Evolutionary conservation across 2,329 filamentous ascomycete genomes (phyloP).

Genomic region (Phyllosticta citribraziliensis): DNA sequence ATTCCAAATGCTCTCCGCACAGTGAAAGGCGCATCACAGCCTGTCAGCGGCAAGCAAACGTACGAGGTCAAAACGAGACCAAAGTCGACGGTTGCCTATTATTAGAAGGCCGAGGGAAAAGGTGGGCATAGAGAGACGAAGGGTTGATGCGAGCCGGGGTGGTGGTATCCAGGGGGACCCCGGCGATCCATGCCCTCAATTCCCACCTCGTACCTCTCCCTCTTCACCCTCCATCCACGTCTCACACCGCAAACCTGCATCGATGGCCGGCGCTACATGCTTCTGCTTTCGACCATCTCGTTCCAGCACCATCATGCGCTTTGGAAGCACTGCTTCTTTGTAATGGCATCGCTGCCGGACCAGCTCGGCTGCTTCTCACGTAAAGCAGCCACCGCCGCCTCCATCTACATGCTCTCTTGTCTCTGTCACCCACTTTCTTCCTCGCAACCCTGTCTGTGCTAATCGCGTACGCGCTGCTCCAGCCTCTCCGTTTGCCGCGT

Average conservation of each 20-base stretch:
- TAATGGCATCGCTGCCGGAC: neutral
- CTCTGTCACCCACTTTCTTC: neutral
- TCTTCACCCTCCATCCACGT: neutral
- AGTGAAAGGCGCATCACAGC: no score
- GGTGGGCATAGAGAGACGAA: neutral
- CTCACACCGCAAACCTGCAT: neutral
- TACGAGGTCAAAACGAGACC: neutral
- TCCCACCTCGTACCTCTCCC: neutral
- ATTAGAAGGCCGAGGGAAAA: neutral
- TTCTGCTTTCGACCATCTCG: neutral
- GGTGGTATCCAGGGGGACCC: neutral
- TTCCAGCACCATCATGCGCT: no score
- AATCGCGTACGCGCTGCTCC: neutral
- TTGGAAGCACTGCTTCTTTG: neutral
- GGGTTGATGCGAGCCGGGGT: neutral
- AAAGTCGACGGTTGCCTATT: neutral
- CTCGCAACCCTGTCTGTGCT: neutral
- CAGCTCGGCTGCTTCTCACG: neutral
- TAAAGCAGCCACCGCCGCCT: neutral
- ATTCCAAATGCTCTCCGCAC: no score
- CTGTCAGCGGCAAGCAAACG: no score
- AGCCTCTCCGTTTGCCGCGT: neutral
- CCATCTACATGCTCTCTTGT: neutral
- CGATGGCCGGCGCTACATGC: neutral
- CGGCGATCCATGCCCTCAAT: neutral